Percentiles rank a stretch among this genome's conserved stretches.
phyloP scores from a whole-genome alignment of 139 green algal genomes.

The Volvox africanus region DNA sequence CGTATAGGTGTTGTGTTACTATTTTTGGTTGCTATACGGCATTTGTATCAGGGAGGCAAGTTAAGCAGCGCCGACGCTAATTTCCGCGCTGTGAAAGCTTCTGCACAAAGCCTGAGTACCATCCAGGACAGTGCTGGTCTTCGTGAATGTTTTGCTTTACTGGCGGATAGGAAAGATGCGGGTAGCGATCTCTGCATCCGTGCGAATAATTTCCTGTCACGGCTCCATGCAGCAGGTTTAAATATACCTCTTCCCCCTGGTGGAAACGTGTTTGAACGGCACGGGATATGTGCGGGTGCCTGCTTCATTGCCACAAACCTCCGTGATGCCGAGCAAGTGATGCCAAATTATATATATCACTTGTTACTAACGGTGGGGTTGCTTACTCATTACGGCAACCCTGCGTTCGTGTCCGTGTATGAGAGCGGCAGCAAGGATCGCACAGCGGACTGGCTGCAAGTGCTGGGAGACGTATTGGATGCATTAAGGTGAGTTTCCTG shows the following conservation, averaged over 20 bases:
- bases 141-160: neutral
- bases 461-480: conserved; percentile 20
- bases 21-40: neutral
- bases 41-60: neutral
- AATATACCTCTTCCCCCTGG: neutral
- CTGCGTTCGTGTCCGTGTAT: conserved; percentile 24
- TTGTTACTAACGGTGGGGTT: neutral
- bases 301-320: conserved; percentile 30
- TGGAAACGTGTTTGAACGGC: neutral
- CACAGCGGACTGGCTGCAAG: conserved; percentile 18
- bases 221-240: neutral
- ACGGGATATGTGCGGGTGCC: conserved; percentile 1
- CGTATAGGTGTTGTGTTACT: neutral
- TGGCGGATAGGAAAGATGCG: neutral
- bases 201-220: neutral
- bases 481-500: neutral
- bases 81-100: neutral
- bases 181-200: neutral
- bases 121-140: neutral
- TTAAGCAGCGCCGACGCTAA: neutral
- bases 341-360: conserved; percentile 32
- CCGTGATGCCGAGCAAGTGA: conserved; percentile 8
- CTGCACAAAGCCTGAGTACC: neutral
- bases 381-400: neutral
- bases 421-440: conserved; percentile 31